Percentiles rank a stretch among this genome's conserved stretches.
Conservation (phyloP, 2,329 filamentous ascomycete species). For the Colletotrichum nymphaeae region DNA sequence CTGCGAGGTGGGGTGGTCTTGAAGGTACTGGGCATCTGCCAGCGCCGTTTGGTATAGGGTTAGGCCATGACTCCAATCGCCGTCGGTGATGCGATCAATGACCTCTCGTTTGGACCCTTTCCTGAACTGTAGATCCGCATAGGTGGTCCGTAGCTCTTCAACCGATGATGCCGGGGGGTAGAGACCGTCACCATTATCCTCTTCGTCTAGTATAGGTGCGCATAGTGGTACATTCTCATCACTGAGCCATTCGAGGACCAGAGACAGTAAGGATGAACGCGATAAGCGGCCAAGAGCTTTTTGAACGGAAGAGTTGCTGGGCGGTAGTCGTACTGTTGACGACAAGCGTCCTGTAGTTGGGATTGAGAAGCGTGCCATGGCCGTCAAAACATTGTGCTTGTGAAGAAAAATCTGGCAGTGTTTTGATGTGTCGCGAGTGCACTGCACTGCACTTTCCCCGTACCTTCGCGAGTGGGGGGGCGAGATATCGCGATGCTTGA, state of each 20-base stretch:
- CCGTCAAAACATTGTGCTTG: constrained; percentile 3
- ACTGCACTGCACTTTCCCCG: neutral
- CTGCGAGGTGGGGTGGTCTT: constrained; percentile 72
- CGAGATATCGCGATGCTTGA: neutral
- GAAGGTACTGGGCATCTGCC: constrained; percentile 74
- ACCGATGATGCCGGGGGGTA: constrained; percentile 76
- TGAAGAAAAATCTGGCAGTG: neutral
- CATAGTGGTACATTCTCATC: constrained; percentile 70
- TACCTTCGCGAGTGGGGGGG: neutral
- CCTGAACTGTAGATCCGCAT: constrained; percentile 67
- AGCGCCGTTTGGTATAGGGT: constrained; percentile 76
- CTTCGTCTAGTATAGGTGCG: constrained; percentile 62
- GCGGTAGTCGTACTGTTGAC: constrained; percentile 76
- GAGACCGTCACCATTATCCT: constrained; percentile 71
- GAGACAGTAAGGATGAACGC: constrained; percentile 75
- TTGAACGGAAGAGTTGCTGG: constrained; percentile 71
- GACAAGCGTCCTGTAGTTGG: constrained; percentile 79
- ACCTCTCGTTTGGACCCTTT: constrained; percentile 74
- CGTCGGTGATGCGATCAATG: constrained; percentile 71
- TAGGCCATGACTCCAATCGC: constrained; percentile 76
- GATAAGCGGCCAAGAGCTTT: constrained; percentile 78
- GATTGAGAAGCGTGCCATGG: constrained; percentile 70
- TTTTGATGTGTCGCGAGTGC: neutral
- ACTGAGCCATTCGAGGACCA: constrained; percentile 83
- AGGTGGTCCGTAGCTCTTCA: constrained; percentile 74